Percentiles rank a stretch among this genome's conserved stretches.
Evolutionary conservation across 2,329 filamentous ascomycete genomes (phyloP).

Genomic region (Dothistroma pini): DNA sequence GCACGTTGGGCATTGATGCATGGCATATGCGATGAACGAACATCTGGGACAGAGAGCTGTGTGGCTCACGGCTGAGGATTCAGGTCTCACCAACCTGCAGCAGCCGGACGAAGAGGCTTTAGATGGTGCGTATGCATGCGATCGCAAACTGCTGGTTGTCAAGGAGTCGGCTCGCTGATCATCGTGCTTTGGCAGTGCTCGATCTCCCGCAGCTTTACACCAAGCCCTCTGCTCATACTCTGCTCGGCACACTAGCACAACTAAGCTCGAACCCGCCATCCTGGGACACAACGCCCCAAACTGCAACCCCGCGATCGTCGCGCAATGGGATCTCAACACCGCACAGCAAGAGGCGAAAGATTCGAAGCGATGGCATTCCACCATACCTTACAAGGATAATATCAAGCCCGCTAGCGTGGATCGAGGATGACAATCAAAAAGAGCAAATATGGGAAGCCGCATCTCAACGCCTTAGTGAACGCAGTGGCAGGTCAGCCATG

Average conservation of each 20-base stretch:
- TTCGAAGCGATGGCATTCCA: constrained; percentile 51
- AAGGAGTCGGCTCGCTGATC: constrained; percentile 3
- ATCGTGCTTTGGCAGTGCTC: constrained; percentile 47
- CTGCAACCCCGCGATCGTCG: constrained; percentile 23
- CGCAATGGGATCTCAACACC: constrained; percentile 26
- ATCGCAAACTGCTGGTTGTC: constrained; percentile 2
- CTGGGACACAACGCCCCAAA: constrained; percentile 54
- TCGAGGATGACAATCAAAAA: constrained; percentile 60
- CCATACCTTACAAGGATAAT: constrained; percentile 68
- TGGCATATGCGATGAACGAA: neutral
- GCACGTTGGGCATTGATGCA: constrained; percentile 1
- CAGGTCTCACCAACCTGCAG: constrained; percentile 10
- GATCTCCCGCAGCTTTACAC: constrained; percentile 83
- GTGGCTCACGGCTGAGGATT: constrained; percentile 12
- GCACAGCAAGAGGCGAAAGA: constrained; percentile 37
- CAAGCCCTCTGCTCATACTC: constrained; percentile 61
- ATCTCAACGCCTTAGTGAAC: constrained; percentile 74
- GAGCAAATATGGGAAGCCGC: constrained; percentile 75
- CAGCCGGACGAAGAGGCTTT: constrained; percentile 30
- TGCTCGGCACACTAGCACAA: constrained; percentile 63
- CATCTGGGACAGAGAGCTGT: neutral
- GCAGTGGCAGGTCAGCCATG: constrained; percentile 74
- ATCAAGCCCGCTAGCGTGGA: constrained; percentile 64
- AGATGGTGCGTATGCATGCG: constrained; percentile 27
- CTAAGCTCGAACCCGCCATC: constrained; percentile 65